Base-by-base conservation (phyloP, 2,329 filamentous ascomycete species). In the Colletotrichum chrysophilum region DNA sequence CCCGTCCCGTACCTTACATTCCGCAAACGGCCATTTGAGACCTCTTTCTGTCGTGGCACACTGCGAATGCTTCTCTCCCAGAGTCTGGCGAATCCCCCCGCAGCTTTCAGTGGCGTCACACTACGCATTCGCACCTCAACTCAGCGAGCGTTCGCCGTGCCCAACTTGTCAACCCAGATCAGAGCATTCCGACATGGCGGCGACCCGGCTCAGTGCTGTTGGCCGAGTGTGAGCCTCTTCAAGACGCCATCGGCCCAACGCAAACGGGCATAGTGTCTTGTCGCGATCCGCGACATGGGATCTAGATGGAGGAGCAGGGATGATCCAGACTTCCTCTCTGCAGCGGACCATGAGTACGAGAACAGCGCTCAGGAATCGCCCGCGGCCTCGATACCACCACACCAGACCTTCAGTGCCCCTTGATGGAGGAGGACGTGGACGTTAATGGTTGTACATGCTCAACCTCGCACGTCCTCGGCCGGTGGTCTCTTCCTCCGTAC, bases 1-100 rank as follows among this genome's bases (percentile, higher is more conserved):
- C 56, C 74, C 36, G 70, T 55, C 61, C 34, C 65, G 74, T 75
- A 74, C 74, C 70, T 76, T 65, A 30, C 65, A 76, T 76, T 76
- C 58, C 70, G 70, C 74, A 76, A 76, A 69, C 70, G 21, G 70
- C 26, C 58, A 55, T 67, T 18, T 28, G 48, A 64, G 64, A 65
- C 70, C 56, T 68, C 62, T 69, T 21, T 74, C 70, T 34, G 43
- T 21, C 21, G 28, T 14, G 58, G 26, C 18, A 65, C 34, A 16
- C 30, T 32, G 18, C n/a, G 58, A 32, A 21, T 14, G 64, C 52
- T 73, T 60, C 36, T 52, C 28, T 14, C 28, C 7, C 21, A 26
- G 36, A 32, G 14, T 34, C 34, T 34, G 12, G n/a, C 34, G 13
- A 62, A 58, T n/a, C 26, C 64, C 64, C 68, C 56, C 64, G 13